Base-by-base conservation (phyloP, 192 early-diverging fungal species). In the Spizellomyces sp. region DNA sequence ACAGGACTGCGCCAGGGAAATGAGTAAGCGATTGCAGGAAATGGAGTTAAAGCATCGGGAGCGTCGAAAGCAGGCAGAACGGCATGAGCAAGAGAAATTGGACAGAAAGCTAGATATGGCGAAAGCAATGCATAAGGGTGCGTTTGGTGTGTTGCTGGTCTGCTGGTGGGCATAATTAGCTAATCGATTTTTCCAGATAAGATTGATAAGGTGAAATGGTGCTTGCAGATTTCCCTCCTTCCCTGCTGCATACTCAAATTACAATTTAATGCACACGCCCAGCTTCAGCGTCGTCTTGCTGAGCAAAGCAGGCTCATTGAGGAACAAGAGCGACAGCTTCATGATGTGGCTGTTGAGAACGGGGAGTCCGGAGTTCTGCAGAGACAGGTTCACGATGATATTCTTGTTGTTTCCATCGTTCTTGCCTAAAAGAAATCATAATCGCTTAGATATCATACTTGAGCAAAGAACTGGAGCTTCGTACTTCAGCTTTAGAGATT, bases 41-140 rank as follows among this genome's bases (percentile, higher is more conserved):
- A 43, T 67, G 55, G 71, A 73, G 47, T 21, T 46, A 14, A 17
- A 45, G 22, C 64, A 67, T 58, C 10, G 27, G 27, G 19, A 67
- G 52, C 48, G 63, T 9, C 8, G 36, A 17, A 6, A 45, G 12
- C 15, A 21, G 9, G 64, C 64, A 10, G 71, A 73, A 22, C 15
- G 17, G 22, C 44, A 15, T 12, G 55, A 66, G 55, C 17, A 42
- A 17, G 64, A 56, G n/a, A 44, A 50, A 48, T 15, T 66, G 48
- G 71, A 67, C 27, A 36, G 66, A 48, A 67, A 59, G 71, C 55
- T 66, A 22, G 64, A 66, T 67, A 58, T 67, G 71, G 71, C 70
- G 2, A n/a, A 61, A 2, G 50, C 50, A 54, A 54, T 54, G 50
- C 50, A 54, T 4, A 19, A 54, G 50, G 50, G 17, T 12, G 4